phyloP scores from a whole-genome alignment of 148 eudicot genomes.

The Dianthus caryophyllus region DNA sequence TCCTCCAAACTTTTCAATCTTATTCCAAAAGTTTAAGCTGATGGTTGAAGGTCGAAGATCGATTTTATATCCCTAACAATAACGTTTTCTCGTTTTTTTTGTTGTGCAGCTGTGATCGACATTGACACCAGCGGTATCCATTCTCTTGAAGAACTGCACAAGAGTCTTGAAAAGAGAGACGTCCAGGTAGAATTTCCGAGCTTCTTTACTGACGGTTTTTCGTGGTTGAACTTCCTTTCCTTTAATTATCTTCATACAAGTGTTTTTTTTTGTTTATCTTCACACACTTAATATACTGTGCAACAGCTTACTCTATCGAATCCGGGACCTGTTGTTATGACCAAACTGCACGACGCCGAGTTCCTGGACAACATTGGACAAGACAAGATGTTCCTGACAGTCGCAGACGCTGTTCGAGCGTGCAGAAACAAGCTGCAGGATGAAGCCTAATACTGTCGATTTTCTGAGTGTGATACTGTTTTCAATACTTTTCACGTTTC shows the following conservation, averaged over 20 bases:
- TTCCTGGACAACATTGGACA: constrained; percentile 41
- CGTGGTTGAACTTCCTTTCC: not conserved
- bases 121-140: constrained; percentile 73
- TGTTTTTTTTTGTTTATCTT: not conserved
- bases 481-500: not conserved
- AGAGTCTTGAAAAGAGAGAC: constrained; percentile 47
- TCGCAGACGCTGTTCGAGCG: constrained; percentile 49
- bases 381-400: constrained; percentile 55
- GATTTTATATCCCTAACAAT: too few relatives aligned
- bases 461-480: not conserved
- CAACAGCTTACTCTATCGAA: constrained; percentile 55
- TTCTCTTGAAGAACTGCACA: constrained; percentile 53
- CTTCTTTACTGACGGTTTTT: not conserved
- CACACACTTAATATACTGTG: not conserved
- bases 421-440: constrained; percentile 23
- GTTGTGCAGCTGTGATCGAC: constrained; percentile 61
- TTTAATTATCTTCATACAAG: too few relatives aligned
- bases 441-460: constrained; percentile 34
- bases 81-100: not conserved
- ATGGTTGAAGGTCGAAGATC: too few relatives aligned
- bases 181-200: constrained; percentile 34
- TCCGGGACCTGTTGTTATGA: constrained; percentile 49
- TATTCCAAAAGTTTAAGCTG: too few relatives aligned
- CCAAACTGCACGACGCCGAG: constrained; percentile 45
- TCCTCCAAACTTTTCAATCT: not conserved